Base-by-base conservation (phyloP, 441 rosid species). In the Populus hybrid region DNA sequence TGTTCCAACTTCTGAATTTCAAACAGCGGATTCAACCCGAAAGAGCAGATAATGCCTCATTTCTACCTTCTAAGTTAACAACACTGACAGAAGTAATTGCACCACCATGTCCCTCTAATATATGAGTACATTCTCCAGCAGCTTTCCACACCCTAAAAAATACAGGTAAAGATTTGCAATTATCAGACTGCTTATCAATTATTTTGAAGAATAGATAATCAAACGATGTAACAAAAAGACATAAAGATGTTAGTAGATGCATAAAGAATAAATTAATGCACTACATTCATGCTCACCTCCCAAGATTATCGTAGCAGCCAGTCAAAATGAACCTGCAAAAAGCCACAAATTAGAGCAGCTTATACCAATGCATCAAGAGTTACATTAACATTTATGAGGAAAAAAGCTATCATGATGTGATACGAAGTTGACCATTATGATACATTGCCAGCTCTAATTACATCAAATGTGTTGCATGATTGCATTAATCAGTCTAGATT, bases 291-390 rank as follows among this genome's bases (percentile, higher is more conserved):
- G 61, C 71, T 82, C 40, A 93, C 98, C 99, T 90, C 84, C 95
- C 99, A 75, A 92, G 80, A 53, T 92, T 82, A 85, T 94, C 99
- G 81, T 90, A 97, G 89, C 97, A 92, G 65, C 99, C 98, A 0
- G 98, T 89, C 89, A 97, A 83, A 83, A 96, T 84, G 83, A 96
- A 93, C 86, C 99, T 94, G 97, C 89, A 78, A 87, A 72, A 82
- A 74, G 63, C 64, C 35, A 86, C 38, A 77, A 85, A 71, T 69
- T 69, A 74, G 68, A 63, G 64, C 21, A 76, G 76, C n/a, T 68
- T 75, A 28, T 21, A 68, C 29, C 45, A 24, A 73, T 29, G 45
- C 16, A 74, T 24, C n/a, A 12, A 74, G 67, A 73, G n/a, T 26
- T 38, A 23, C 29, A 14, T 12, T 24, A 4, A 4, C 33, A 16